Evolutionary conservation across 371 early-diverging fungal genomes (phyloP), one percentile per base, ranked within the genome.

Genomic region (Rhizopus stolonifer): DNA sequence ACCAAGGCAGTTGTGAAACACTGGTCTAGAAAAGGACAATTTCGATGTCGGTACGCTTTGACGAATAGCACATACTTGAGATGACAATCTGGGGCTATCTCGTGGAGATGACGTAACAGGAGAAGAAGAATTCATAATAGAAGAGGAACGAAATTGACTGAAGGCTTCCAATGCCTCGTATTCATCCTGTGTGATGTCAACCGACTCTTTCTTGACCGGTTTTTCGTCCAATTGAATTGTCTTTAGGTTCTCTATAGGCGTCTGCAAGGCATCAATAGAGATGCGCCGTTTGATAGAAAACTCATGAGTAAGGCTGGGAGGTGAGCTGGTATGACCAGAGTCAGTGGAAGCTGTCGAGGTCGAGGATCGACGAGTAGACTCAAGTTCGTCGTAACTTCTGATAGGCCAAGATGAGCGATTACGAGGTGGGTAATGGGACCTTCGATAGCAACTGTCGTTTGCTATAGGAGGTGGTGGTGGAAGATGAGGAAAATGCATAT

Each of bases 101-200:
- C 10, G 42, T 21, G 42, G 22, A 21, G 42, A 21, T 2, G 42
- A 21, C 1, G 42, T 19, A 9, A 42, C 8, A 21, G 42, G 42
- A 9, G 19, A 10, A 13, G 19, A 10, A 13, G 42, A 7, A 21
- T 21, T 21, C 2, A 42, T 21, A 0, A 42, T 21, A 42, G 42
- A 15, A 4, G 42, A 42, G 8, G 42, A 21, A 13, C 42, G 42
- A 26, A 74, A 70, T 24, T 62, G 62, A 10, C 70, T 64, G 50
- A 76, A 64, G 1, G 72, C 76, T 65, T 76, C 62, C 8, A 76
- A 49, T 18, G 76, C 76, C 48, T 76, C 72, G 42, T 65, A 72
- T 51, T 76, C 76, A 32, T 72, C 76, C 8, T 60, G 25, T 0
- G 71, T 71, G 4, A 74, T 66, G 56, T 70, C 71, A 4, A 68